These are phyloP conservation scores for Silene coronaria DNA, from an alignment of 179 eudicot genomes.

Conservation along the genomic window DNA sequence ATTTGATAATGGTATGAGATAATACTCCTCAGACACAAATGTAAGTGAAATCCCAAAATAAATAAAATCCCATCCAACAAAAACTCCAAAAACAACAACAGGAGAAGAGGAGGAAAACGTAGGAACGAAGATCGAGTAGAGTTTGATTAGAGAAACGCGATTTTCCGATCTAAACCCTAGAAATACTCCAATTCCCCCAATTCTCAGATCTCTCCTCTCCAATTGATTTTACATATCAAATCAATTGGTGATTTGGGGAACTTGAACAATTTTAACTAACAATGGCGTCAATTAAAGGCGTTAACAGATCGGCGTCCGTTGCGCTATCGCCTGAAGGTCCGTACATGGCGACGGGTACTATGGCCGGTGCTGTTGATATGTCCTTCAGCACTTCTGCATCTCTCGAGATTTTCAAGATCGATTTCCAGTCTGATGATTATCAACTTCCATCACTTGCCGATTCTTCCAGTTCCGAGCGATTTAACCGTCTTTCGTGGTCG, in stretches of 20 bases:
- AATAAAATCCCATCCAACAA: not conserved
- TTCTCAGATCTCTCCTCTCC: not conserved
- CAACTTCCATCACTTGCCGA: slow-evolving; percentile 49
- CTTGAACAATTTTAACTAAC: not conserved
- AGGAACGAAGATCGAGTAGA: not conserved
- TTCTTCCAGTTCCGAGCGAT: slow-evolving; percentile 64
- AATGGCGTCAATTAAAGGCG: slow-evolving; percentile 66
- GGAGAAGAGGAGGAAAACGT: not conserved
- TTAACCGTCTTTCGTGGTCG: slow-evolving; percentile 78
- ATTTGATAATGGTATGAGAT: not conserved
- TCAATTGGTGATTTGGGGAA: not conserved
- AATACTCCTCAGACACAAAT: not conserved
- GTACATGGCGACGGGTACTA: slow-evolving; percentile 83
- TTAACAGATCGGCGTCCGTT: slow-evolving; percentile 83
- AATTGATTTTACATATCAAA: not conserved
- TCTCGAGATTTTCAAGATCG: slow-evolving; percentile 76
- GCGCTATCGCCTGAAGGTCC: slow-evolving; percentile 81
- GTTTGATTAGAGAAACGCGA: not conserved
- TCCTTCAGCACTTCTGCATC: slow-evolving; percentile 80
- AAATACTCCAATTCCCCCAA: not conserved
- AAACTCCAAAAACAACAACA: not conserved
- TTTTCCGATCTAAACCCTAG: slow-evolving; percentile 10
- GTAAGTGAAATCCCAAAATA: not conserved
- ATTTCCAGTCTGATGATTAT: slow-evolving; percentile 69
- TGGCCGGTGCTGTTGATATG: slow-evolving; percentile 96